Base-by-base conservation (phyloP, 768 basidiomycete species). In the Mycena haematopus region DNA sequence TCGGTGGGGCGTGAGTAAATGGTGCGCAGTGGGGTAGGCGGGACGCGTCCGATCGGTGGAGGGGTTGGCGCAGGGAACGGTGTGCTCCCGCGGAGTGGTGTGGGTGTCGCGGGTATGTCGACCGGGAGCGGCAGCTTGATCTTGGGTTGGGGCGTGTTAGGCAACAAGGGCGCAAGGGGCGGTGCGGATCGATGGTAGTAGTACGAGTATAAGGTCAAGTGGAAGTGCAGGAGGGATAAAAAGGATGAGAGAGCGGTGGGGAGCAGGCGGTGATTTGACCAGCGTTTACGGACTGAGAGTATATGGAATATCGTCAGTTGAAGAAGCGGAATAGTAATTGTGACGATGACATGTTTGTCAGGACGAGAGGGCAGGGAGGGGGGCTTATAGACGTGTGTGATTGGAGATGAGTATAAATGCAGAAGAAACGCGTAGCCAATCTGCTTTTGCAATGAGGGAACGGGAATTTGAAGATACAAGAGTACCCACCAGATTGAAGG, bases 371-470 rank as follows among this genome's bases (percentile, higher is more conserved):
- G 86, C 4, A 78, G 69, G 2, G 77, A 80, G 3, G 75, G 71
- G 5, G 77, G 70, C 57, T 79, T 82, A 68, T 74, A 72, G 11
- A 74, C 71, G 71, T 90, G 88, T 6, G 87, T 83, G 42, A 86
- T 69, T 0, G 89, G 87, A 2, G 87, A 86, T 0, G 89, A 84
- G 75, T 91, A 92, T 9, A 91, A 82, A 65, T 92, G 87, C 21
- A 93, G 74, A 33, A 91, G 79, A 72, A 92, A 91, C 1, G 90
- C 86, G 67, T 92, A 93, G 22, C 88, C 89, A 64, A 92, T 85
- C 90, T 91, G 65, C 31, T 27, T 31, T 42, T 8, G 46, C 33
- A 42, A 45, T 68, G 42, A 56, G 61, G 42, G 59, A 56, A 19
- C 15, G 6, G 54, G 42, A 36, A 21, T 4, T 25, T 58, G 31